phyloP scores from a whole-genome alignment of 2,329 filamentous ascomycete genomes.

The Sporothrix brunneoviolacea region DNA sequence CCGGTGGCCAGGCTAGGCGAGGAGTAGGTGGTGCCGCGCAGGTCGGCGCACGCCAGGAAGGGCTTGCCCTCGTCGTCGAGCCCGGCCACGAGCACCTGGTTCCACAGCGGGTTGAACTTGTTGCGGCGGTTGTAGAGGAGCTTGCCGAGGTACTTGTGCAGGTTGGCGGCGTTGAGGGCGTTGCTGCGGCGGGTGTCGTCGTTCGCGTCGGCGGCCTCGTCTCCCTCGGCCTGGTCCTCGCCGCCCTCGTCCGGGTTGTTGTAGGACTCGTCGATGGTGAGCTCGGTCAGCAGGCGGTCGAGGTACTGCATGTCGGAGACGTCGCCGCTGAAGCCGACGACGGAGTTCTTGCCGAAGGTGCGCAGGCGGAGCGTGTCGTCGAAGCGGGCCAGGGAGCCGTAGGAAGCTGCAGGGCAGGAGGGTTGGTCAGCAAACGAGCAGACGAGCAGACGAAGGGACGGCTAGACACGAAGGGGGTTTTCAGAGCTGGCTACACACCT shows the following conservation, averaged over 20 bases:
- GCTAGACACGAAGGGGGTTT: no score
- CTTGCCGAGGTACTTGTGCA: constrained; percentile 94
- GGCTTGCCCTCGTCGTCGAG: constrained; percentile 73
- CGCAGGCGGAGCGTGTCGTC: constrained; percentile 93
- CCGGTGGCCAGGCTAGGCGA: constrained; percentile 86
- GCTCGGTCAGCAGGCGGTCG: constrained; percentile 79
- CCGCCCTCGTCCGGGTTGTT: constrained; percentile 28
- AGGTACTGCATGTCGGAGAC: constrained; percentile 99
- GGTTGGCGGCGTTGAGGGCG: constrained; percentile 78
- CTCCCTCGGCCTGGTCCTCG: constrained; percentile 16
- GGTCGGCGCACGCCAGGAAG: constrained; percentile 85
- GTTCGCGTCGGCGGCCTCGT: constrained; percentile 36
- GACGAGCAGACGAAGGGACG: no score
- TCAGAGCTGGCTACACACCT: constrained; percentile 55
- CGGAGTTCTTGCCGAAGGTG: constrained; percentile 72
- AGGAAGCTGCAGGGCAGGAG: constrained; percentile 88
- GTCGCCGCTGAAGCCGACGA: constrained; percentile 93
- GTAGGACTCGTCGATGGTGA: constrained; percentile 88
- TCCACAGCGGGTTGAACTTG: constrained; percentile 97
- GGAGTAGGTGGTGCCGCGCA: constrained; percentile 87
- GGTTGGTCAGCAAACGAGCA: no score
- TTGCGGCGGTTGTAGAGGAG: constrained; percentile 92
- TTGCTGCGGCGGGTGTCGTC: constrained; percentile 48
- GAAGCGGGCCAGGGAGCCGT: constrained; percentile 94
- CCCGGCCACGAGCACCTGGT: constrained; percentile 85